Percentiles rank a stretch among this genome's conserved stretches.
phyloP scores from a whole-genome alignment of 1,284 basidiomycete genomes.

The Trametes hirsuta region DNA sequence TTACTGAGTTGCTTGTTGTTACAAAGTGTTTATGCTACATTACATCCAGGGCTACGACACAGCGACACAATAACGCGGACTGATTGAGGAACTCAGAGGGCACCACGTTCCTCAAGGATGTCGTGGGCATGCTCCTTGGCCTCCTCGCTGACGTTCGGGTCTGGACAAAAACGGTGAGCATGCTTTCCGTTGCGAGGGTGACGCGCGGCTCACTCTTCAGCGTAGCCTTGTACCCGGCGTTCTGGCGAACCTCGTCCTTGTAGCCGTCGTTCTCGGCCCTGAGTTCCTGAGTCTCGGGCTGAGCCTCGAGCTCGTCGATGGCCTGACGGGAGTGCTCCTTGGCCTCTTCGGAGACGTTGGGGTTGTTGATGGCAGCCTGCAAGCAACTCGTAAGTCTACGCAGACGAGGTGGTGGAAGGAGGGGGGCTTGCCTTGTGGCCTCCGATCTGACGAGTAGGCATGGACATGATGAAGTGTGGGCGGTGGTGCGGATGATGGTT shows the following conservation, averaged over 20 bases:
- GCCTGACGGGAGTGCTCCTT: slow-evolving; percentile 52
- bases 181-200: background rate
- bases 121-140: slow-evolving; percentile 47
- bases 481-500: too few relatives aligned
- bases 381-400: background rate
- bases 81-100: slow-evolving; percentile 12
- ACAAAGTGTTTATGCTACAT: background rate
- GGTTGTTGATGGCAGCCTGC: slow-evolving; percentile 48
- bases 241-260: slow-evolving; percentile 36
- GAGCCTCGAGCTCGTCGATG: slow-evolving; percentile 41
- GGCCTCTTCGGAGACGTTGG: slow-evolving; percentile 51
- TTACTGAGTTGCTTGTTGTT: too few relatives aligned
- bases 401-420: background rate
- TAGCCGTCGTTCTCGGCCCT: slow-evolving; percentile 21
- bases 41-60: background rate
- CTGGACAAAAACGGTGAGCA: slow-evolving; percentile 35
- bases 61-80: background rate
- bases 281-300: slow-evolving; percentile 23
- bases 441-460: slow-evolving; percentile 21
- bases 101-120: slow-evolving; percentile 38
- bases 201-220: slow-evolving; percentile 42
- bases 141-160: slow-evolving; percentile 45
- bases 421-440: slow-evolving; percentile 33
- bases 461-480: too few relatives aligned
- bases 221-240: slow-evolving; percentile 55